phyloP scores from a whole-genome alignment of 768 basidiomycete species.

The Auricularia cornea region DNA sequence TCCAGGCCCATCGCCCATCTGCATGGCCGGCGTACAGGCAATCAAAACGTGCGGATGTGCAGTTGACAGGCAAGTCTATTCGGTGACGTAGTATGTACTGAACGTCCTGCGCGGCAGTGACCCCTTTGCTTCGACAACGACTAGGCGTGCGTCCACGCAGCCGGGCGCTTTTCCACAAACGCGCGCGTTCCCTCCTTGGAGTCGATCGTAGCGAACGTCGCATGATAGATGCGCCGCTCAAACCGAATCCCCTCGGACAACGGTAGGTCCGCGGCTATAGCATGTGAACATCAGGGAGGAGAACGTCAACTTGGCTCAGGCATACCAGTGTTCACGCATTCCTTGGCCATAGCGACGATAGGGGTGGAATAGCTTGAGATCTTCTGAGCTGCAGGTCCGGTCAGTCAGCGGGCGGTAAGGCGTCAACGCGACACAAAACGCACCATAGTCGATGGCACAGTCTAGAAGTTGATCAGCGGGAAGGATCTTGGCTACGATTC shows the following conservation, averaged over 20 bases:
- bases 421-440: background rate
- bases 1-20: too few species aligned
- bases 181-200: constrained; percentile 97
- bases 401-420: too few species aligned
- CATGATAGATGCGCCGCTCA: constrained; percentile 86
- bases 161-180: constrained; percentile 88
- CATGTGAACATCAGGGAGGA: background rate
- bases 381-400: constrained; percentile 63
- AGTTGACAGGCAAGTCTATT: too few species aligned
- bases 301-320: too few species aligned
- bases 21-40: too few species aligned
- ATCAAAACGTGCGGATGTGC: too few species aligned
- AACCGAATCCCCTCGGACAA: constrained; percentile 78
- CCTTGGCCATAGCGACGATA: constrained; percentile 84
- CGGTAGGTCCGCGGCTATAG: constrained; percentile 68
- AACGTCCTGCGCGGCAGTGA: too few species aligned
- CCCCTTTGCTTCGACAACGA: background rate
- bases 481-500: constrained; percentile 43
- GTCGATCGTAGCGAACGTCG: constrained; percentile 85
- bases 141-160: constrained; percentile 64
- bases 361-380: constrained; percentile 72
- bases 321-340: constrained; percentile 82
- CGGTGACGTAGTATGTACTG: too few species aligned
- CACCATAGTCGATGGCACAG: constrained; percentile 55
- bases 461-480: constrained; percentile 72